These are phyloP conservation scores for Coccomyxa sp. DNA, from an alignment of 139 green algal species.

Conservation along the genomic window DNA sequence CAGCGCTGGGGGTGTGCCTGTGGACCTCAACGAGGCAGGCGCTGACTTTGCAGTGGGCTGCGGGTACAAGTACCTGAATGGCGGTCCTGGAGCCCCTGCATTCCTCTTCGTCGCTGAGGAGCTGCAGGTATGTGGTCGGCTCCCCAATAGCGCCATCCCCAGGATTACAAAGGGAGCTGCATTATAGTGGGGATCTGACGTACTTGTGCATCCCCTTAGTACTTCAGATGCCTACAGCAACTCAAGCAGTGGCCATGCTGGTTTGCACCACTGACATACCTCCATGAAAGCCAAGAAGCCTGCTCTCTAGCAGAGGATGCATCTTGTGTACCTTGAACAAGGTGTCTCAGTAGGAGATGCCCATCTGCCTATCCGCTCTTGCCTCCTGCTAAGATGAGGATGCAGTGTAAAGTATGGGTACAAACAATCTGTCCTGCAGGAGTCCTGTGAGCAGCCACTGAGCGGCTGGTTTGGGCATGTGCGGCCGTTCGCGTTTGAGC, in stretches of 20 bases:
- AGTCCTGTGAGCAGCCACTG: not conserved
- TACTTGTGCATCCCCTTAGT: not conserved
- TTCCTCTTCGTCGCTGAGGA: not conserved
- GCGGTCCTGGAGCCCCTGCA: constrained; percentile 4
- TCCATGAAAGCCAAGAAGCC: no score
- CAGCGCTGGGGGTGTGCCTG: constrained; percentile 7
- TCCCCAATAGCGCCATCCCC: no score
- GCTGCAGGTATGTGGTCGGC: not conserved
- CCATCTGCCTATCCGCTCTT: no score
- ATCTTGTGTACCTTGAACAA: no score
- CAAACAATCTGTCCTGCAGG: no score
- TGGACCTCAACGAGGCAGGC: not conserved
- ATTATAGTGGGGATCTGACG: not conserved
- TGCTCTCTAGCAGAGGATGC: no score
- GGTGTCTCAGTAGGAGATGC: not conserved
- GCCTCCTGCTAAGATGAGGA: no score
- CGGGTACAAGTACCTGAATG: constrained; percentile 10
- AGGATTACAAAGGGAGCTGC: no score
- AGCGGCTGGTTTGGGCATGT: constrained; percentile 5
- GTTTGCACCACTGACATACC: no score
- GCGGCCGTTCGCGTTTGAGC: constrained; percentile 2
- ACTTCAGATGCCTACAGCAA: no score
- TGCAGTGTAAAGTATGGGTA: no score
- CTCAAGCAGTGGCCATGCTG: no score
- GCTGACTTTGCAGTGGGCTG: constrained; percentile 9